Percentiles rank a stretch among this genome's conserved stretches.
These are phyloP conservation scores for Hirsutella rhossiliensis DNA, from an alignment of 2,329 filamentous ascomycete species.

Conservation along the genomic window DNA sequence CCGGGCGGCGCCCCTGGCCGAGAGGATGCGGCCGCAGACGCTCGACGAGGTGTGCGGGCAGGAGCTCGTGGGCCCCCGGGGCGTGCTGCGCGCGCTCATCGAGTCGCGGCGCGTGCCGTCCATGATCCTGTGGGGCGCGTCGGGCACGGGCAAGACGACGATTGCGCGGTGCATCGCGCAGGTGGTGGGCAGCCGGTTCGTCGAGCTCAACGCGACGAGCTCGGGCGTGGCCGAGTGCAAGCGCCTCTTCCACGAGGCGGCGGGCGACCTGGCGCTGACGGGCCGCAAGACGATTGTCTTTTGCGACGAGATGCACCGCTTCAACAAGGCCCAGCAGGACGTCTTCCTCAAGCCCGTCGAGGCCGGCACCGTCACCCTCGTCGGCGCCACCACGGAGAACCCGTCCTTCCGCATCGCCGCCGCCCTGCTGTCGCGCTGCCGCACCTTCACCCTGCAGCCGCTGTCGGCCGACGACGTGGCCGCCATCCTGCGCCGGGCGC, in stretches of 20 bases:
- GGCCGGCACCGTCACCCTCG: conserved; percentile 77
- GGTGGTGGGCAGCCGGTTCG: conserved; percentile 71
- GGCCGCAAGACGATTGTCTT: conserved; percentile 92
- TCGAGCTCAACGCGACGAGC: conserved; percentile 91
- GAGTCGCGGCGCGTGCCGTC: conserved; percentile 78
- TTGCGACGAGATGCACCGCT: conserved; percentile 92
- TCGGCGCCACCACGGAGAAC: conserved; percentile 95
- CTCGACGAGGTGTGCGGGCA: conserved; percentile 86
- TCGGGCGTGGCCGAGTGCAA: conserved; percentile 84
- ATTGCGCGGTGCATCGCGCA: conserved; percentile 85
- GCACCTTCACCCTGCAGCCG: conserved; percentile 77
- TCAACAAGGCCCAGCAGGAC: conserved; percentile 87
- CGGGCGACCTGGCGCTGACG: conserved; percentile 65
- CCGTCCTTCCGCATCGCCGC: conserved; percentile 87
- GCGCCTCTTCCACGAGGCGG: conserved; percentile 78
- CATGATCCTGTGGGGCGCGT: conserved; percentile 86
- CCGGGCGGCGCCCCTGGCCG: conserved; percentile 72
- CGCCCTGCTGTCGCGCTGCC: conserved; percentile 76
- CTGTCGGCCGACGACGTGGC: conserved; percentile 61
- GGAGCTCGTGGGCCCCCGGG: conserved; percentile 73
- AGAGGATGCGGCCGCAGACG: conserved; percentile 78
- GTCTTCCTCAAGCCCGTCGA: conserved; percentile 91
- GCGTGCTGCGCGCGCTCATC: conserved; percentile 78
- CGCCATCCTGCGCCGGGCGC: conserved; percentile 63
- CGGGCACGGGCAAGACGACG: conserved; percentile 78